Conservation (phyloP, 179 eudicot species). For the Nepenthes alata region DNA sequence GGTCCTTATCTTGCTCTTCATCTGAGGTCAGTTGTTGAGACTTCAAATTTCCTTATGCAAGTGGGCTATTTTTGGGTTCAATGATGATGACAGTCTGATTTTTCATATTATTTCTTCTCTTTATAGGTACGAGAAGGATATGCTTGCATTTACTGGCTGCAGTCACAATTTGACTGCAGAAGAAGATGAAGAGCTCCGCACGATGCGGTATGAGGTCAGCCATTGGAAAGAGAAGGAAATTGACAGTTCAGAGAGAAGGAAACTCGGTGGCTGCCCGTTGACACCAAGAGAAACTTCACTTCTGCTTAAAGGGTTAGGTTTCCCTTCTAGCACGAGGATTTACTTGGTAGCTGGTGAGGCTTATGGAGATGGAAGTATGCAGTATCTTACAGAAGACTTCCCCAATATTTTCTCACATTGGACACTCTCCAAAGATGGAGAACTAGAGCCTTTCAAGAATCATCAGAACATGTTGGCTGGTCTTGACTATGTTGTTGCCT, state of each 20-base stretch:
- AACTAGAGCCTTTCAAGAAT: slow-evolving; percentile 64
- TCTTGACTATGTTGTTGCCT: slow-evolving; percentile 85
- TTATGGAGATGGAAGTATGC: slow-evolving; percentile 87
- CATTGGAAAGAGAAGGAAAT: slow-evolving; percentile 99
- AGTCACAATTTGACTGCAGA: slow-evolving; percentile 75
- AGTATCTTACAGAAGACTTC: slow-evolving; percentile 44
- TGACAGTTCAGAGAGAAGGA: slow-evolving; percentile 73
- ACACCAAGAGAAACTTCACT: slow-evolving; percentile 90
- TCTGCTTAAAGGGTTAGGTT: slow-evolving; percentile 68
- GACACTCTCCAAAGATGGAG: slow-evolving; percentile 56
- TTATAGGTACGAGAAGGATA: slow-evolving; percentile 92
- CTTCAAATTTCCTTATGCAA: no score
- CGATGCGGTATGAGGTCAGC: slow-evolving; percentile 75
- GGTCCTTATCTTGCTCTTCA: slow-evolving; percentile 91
- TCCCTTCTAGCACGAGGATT: slow-evolving; percentile 63
- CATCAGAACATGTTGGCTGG: slow-evolving; percentile 99
- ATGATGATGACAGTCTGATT: no score
- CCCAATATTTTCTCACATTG: slow-evolving; percentile 85
- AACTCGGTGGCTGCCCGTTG: slow-evolving; percentile 81
- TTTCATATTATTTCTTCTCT: background rate
- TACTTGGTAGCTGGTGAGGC: slow-evolving; percentile 97
- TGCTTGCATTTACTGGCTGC: slow-evolving; percentile 99
- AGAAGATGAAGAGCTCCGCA: slow-evolving; percentile 73
- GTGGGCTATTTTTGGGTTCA: no score
- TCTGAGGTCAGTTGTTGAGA: slow-evolving; percentile 37